Conservation (phyloP, 2,329 filamentous ascomycete genomes). For the Talaromyces sp. region DNA sequence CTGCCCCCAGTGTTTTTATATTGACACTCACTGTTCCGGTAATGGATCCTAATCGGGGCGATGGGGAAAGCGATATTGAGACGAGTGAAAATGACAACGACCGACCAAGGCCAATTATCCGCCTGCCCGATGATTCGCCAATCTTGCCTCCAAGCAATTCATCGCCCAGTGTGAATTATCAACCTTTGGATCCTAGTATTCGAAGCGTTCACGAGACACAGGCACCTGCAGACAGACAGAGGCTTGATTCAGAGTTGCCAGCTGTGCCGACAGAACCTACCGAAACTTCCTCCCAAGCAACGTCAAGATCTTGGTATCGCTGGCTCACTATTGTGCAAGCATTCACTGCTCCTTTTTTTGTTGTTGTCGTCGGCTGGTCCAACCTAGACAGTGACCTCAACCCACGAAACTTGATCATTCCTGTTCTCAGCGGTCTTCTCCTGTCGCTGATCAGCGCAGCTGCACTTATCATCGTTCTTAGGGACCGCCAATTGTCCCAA, state of each 20-base stretch:
- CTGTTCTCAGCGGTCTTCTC: slow-evolving; percentile 62
- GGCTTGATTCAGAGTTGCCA: slow-evolving; percentile 38
- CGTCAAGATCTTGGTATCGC: slow-evolving; percentile 68
- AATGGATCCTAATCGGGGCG: slow-evolving; percentile 63
- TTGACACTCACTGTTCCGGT: slow-evolving; percentile 88
- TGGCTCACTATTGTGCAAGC: slow-evolving; percentile 85
- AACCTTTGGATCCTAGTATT: background rate
- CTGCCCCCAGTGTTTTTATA: slow-evolving; percentile 84
- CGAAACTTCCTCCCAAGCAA: slow-evolving; percentile 17
- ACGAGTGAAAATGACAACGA: slow-evolving; percentile 11
- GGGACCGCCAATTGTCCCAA: slow-evolving; percentile 38
- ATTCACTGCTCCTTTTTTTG: slow-evolving; percentile 81
- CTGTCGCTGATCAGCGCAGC: slow-evolving; percentile 63
- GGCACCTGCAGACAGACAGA: slow-evolving; percentile 14
- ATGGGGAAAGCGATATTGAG: slow-evolving; percentile 24
- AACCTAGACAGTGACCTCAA: slow-evolving; percentile 54
- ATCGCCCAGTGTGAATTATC: background rate
- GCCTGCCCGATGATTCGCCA: slow-evolving; percentile 34
- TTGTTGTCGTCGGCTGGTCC: slow-evolving; percentile 64
- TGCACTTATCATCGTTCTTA: slow-evolving; percentile 63
- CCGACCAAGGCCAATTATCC: slow-evolving; percentile 21
- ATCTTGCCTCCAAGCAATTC: slow-evolving; percentile 16
- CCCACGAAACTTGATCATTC: slow-evolving; percentile 48
- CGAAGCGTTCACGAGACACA: background rate
- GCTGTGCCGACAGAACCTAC: slow-evolving; percentile 18